Base-by-base conservation (phyloP, 2,329 filamentous ascomycete genomes). In the Botryosphaeria agaves region DNA sequence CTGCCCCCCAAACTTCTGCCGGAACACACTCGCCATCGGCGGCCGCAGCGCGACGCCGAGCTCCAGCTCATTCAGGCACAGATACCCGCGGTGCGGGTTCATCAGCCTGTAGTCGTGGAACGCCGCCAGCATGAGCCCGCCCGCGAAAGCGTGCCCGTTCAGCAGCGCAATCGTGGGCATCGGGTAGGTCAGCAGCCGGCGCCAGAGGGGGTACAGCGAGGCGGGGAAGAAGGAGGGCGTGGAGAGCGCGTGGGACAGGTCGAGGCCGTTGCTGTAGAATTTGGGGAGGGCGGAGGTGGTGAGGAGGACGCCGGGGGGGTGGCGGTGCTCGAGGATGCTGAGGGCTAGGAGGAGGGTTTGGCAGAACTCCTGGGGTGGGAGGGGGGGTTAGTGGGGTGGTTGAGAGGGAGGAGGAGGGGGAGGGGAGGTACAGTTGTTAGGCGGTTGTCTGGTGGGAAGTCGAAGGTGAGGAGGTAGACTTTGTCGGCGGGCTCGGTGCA, bases 221-320 rank as follows among this genome's bases (percentile, higher is more conserved):
- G 61, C 49, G 1, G 68, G 55, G 43, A 72, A 70, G 58, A 78
- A 87, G 3, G 61, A 62, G 2, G 69, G 62, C 1, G 68, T 69
- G 18, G 55, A 51, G 19, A 62, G 45, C n/a, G 72, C 76, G 46
- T 79, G 68, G 23, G 71, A 62, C 9, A 85, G 66, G 49, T 89
- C 78, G n/a, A 89, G 64, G 0, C 81, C 81, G 54, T 87, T 87
- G 50, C 68, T 76, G 58, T 78, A 89, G 61, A 87, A 87, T 47
- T 89, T 89, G 30, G 60, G 49, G 34, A 85, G 77, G 28, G 64
- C 69, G 25, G 73, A 79, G 0, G 80, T 87, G 4, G 80, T 87
- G 34, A 85, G 59, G 9, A 89, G 62, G 5, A 85, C 79, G 31
- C 81, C 81, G n/a, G 67, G 66, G 0, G 68, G 61, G 43, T 76